Percentiles rank a stretch among this genome's conserved stretches.
phyloP scores from a whole-genome alignment of 2,329 filamentous ascomycete species.

The Clonostachys byssicola region DNA sequence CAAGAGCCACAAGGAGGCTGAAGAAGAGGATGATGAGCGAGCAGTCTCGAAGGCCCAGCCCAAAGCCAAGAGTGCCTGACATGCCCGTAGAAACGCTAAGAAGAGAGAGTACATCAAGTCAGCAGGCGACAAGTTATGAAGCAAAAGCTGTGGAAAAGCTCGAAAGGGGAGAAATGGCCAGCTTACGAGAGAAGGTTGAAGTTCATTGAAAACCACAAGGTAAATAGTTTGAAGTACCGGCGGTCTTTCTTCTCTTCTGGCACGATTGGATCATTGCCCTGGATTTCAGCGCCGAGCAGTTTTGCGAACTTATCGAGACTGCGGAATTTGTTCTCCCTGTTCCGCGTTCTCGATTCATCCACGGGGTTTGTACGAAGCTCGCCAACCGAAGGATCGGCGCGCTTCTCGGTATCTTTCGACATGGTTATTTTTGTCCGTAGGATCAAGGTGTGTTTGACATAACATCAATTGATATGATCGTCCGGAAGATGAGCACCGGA shows the following conservation, averaged over 20 bases:
- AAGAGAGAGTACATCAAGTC: background rate
- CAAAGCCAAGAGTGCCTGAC: conserved; percentile 51
- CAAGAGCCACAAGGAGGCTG: conserved; percentile 46
- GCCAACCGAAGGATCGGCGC: too few relatives aligned
- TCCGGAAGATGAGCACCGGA: too few relatives aligned
- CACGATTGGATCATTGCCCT: conserved; percentile 36
- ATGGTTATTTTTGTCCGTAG: too few relatives aligned
- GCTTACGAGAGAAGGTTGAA: conserved; percentile 38
- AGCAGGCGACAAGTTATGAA: too few relatives aligned
- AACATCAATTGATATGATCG: too few relatives aligned
- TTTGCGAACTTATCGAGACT: background rate
- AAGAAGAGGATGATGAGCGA: conserved; percentile 61
- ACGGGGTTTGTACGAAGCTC: too few relatives aligned
- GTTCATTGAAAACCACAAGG: conserved; percentile 44
- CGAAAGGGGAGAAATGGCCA: too few relatives aligned
- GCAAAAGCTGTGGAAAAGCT: too few relatives aligned
- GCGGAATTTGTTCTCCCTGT: too few relatives aligned
- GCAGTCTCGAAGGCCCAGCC: conserved; percentile 50
- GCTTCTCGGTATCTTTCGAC: too few relatives aligned
- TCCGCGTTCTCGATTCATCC: too few relatives aligned
- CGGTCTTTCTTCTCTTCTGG: conserved; percentile 31
- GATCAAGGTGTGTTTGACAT: too few relatives aligned
- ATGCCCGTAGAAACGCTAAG: conserved; percentile 58
- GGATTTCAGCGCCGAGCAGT: conserved; percentile 26
- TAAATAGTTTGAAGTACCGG: conserved; percentile 38